Evolutionary conservation across 176 grass and related monocot genomes (phyloP), one percentile per base, ranked within the genome.

Genomic region (Zizania latifolia): DNA sequence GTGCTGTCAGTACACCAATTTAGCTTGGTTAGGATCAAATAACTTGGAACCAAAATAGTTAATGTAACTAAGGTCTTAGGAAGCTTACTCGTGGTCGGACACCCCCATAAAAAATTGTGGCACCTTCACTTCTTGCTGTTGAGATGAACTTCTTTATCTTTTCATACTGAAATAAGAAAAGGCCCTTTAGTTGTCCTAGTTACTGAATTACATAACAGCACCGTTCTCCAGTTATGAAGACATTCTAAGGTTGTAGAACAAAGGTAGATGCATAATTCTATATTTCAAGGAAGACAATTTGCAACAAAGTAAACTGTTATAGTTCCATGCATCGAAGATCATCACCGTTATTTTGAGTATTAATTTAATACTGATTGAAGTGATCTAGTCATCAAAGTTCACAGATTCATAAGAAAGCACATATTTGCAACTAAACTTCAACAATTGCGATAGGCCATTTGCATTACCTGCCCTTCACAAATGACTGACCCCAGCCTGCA

Each of bases 401-500:
- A 36, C 22, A 68, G 19, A n/a, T 74, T 60, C 33, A 68, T 2
- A 57, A 24, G 73, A 75, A 11, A 2, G 55, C 22, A 62, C 56
- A 64, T 45, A 22, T 81, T 58, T 82, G 46, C 57, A 72, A 66
- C 16, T 10, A 19, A 77, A 65, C 36, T 46, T 70, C 11, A 50
- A 58, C 22, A 81, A 57, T 11, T 29, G 9, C 67, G 48, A 77
- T 56, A 34, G 0, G 5, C 27, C 23, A 59, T 68, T 58, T 60
- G 22, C 55, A 54, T 82, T 91, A 98, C 94, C 94, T 98, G 94
- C 58, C 81, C 88, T 98, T 93, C 78, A 84, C 91, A 92, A 37
- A 98, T 32, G 15, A 98, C 91, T 35, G 94, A 88, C 4, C 94
- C 94, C 65, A 98, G 71, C 69, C 91, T 98, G 82, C 94, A 98